Evolutionary conservation across 1,284 basidiomycete genomes (phyloP).

Genomic region (Boletus nobilissimus): DNA sequence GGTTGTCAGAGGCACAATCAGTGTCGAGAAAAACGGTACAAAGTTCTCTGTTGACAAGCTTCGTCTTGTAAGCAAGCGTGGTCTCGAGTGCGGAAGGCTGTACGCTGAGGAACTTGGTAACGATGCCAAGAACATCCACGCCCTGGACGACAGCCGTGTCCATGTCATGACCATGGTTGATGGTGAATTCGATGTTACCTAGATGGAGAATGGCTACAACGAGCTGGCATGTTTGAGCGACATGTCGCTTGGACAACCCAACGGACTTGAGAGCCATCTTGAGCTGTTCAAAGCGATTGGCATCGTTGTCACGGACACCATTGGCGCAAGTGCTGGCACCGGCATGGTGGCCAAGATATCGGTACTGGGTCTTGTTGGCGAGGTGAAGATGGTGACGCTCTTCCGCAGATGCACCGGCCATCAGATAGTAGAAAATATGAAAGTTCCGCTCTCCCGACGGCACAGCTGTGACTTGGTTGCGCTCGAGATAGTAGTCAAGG

Average conservation of each 20-base stretch:
- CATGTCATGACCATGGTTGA: conserved; percentile 83
- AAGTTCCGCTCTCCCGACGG: conserved; percentile 93
- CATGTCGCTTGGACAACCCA: conserved; percentile 91
- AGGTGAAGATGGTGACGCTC: conserved; percentile 90
- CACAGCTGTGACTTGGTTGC: conserved; percentile 82
- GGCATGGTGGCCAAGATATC: conserved; percentile 82
- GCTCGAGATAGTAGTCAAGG: conserved; percentile 96
- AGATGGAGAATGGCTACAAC: conserved; percentile 95
- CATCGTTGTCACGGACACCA: conserved; percentile 75
- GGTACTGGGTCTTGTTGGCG: conserved; percentile 81
- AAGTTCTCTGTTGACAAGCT: conserved; percentile 92
- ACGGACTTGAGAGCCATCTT: conserved; percentile 94
- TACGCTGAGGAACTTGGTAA: conserved; percentile 93
- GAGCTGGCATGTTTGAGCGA: conserved; percentile 94
- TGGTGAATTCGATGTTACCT: conserved; percentile 94
- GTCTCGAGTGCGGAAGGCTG: conserved; percentile 79
- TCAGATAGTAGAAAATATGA: conserved; percentile 96
- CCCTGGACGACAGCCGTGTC: conserved; percentile 91
- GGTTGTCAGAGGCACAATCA: conserved; percentile 89
- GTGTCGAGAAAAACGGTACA: conserved; percentile 97
- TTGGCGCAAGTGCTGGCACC: conserved; percentile 53
- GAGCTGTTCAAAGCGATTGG: conserved; percentile 87
- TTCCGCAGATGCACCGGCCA: conserved; percentile 88
- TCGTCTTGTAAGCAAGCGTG: conserved; percentile 92
- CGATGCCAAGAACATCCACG: conserved; percentile 79